Evolutionary conservation across 2,329 filamentous ascomycete species (phyloP), one percentile per base, ranked within the genome.

Genomic region (Biscogniauxia marginata): DNA sequence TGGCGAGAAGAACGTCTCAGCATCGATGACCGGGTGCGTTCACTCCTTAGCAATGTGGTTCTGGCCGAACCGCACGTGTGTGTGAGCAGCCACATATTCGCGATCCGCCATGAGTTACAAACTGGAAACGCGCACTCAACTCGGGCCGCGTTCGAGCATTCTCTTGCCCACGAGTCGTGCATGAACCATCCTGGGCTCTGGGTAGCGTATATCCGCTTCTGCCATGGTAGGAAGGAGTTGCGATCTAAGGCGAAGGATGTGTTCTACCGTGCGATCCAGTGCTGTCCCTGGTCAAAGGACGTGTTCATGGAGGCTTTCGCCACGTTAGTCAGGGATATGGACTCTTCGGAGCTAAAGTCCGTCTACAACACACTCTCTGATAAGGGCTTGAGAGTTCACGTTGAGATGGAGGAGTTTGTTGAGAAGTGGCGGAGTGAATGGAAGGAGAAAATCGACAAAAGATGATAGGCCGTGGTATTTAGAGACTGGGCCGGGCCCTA

Each of bases 1-100:
- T 89, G 87, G 78, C 86, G 90, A 59, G 87, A 93, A 68, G 79
- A 84, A 1, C 84, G 87, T 7, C 84, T 91, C 46, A 83, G 87
- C 21, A 81, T 95, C 53, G 84, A 91, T 59, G 90, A 96, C 63
- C 88, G 90, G 18, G 84, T 96, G 19, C 85, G 89, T n/a, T 78
- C 82, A 5, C 73, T 90, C 7, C 75, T 93, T 9, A 73, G 80
- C 19, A 78, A 79, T 68, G 80, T 80, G 66, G 71, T 84, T 0
- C 71, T 82, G 2, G 61, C 69, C 5, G 63, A 67, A 16, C 50
- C 56, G 6, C 70, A 76, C 51, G 79, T 81, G 64, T 73, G 73
- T 44, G 59, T 79, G 11, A 71, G 71, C 59, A 77, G 71, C 59
- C 77, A 79, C 7, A 59, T 78, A 11, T 83, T 84, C 65, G 75